phyloP scores from a whole-genome alignment of 2,329 filamentous ascomycete species.

The Cytospora piceae region DNA sequence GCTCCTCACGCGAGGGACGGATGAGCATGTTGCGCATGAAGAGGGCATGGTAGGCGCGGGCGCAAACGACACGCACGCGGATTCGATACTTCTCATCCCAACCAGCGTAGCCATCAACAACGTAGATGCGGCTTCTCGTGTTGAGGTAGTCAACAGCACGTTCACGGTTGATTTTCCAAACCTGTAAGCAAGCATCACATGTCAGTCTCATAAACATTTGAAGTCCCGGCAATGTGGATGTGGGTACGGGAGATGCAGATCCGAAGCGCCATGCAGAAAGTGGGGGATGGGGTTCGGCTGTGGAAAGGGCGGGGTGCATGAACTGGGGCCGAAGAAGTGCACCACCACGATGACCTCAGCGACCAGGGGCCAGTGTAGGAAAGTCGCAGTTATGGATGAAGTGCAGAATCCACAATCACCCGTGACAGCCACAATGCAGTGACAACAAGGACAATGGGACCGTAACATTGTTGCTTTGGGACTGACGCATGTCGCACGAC shows the following conservation, averaged over 20 bases:
- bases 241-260: conserved; percentile 12
- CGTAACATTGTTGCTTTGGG: neutral
- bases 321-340: conserved; percentile 22
- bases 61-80: conserved; percentile 95
- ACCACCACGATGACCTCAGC: conserved; percentile 28
- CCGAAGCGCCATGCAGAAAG: conserved; percentile 24
- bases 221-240: conserved; percentile 7
- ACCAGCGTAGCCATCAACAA: conserved; percentile 94
- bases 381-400: neutral
- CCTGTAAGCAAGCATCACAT: conserved; percentile 56
- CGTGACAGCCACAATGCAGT: conserved; percentile 14
- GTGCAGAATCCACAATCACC: neutral
- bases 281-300: conserved; percentile 20
- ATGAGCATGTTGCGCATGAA: conserved; percentile 99
- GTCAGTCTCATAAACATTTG: conserved; percentile 35
- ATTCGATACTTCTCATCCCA: conserved; percentile 99
- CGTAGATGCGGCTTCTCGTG: conserved; percentile 98
- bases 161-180: conserved; percentile 99
- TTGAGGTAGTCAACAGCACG: conserved; percentile 99
- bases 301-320: conserved; percentile 27
- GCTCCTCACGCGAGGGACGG: conserved; percentile 85
- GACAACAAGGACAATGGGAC: neutral
- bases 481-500: conserved; percentile 30
- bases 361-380: conserved; percentile 16
- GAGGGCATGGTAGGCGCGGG: conserved; percentile 97